Percentiles rank a stretch among this genome's conserved stretches.
Evolutionary conservation across 768 basidiomycete species (phyloP).

Genomic region (Lenzites betulinus): DNA sequence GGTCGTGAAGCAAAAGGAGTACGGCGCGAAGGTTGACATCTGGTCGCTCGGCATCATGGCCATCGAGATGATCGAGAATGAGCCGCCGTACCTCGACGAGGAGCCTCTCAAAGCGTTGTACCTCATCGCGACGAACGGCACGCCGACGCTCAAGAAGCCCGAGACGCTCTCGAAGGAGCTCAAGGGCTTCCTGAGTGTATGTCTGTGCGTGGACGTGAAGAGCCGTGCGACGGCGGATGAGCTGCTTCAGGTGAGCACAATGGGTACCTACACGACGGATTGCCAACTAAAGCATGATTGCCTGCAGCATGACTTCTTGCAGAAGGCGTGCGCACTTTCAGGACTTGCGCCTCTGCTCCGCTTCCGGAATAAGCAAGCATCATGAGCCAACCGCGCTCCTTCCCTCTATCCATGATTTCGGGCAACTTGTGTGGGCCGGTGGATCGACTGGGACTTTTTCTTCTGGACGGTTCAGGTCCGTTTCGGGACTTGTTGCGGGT

Average conservation of each 20-base stretch:
- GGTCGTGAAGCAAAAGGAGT: slow-evolving; percentile 96
- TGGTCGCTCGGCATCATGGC: slow-evolving; percentile 99
- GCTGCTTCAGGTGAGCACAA: slow-evolving; percentile 68
- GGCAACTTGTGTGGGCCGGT: neutral
- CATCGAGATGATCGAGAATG: slow-evolving; percentile 99
- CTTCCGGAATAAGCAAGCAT: slow-evolving; percentile 67
- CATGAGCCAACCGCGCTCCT: slow-evolving; percentile 24
- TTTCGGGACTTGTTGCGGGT: slow-evolving; percentile 9
- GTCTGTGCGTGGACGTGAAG: slow-evolving; percentile 94
- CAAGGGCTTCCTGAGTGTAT: slow-evolving; percentile 97
- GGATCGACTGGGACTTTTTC: neutral
- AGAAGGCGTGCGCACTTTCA: slow-evolving; percentile 80
- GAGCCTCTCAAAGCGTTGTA: slow-evolving; percentile 94
- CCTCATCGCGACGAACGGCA: slow-evolving; percentile 96
- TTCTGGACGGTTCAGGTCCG: slow-evolving; percentile 7
- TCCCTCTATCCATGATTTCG: neutral
- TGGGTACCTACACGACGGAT: slow-evolving; percentile 7
- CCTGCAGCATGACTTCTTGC: slow-evolving; percentile 90
- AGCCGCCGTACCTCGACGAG: slow-evolving; percentile 94
- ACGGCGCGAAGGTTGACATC: slow-evolving; percentile 95
- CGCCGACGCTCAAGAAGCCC: slow-evolving; percentile 95
- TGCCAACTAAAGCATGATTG: slow-evolving; percentile 1
- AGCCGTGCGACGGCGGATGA: slow-evolving; percentile 90
- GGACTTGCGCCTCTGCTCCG: slow-evolving; percentile 86
- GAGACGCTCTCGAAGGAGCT: slow-evolving; percentile 89